phyloP scores from a whole-genome alignment of 768 basidiomycete species.

The Naematelia aurantialba region DNA sequence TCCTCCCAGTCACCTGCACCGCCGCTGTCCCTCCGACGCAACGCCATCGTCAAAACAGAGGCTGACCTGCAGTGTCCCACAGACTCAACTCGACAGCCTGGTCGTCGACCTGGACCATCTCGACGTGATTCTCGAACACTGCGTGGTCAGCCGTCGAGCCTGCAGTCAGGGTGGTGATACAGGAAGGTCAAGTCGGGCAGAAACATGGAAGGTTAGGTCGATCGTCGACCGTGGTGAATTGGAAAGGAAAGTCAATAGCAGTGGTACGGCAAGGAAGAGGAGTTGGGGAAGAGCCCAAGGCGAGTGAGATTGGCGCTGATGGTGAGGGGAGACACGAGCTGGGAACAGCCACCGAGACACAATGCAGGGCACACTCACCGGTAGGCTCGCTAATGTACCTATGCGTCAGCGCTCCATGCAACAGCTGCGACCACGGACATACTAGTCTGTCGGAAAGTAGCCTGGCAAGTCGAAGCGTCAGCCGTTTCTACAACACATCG shows the following conservation, averaged over 20 bases:
- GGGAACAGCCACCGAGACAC: too few relatives aligned
- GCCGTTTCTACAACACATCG: conserved; percentile 63
- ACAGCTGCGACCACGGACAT: conserved; percentile 44
- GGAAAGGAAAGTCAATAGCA: too few relatives aligned
- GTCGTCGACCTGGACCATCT: conserved; percentile 81
- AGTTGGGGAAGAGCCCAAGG: too few relatives aligned
- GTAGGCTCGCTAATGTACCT: neutral
- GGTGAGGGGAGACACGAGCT: too few relatives aligned
- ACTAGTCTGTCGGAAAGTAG: conserved; percentile 82
- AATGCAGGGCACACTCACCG: neutral
- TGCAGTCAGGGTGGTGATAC: too few relatives aligned
- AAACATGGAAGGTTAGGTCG: too few relatives aligned
- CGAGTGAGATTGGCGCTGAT: too few relatives aligned
- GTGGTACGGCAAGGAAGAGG: too few relatives aligned
- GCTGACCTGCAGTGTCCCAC: conserved; percentile 94
- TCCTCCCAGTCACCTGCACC: too few relatives aligned
- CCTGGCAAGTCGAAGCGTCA: conserved; percentile 57
- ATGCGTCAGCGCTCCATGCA: conserved; percentile 32
- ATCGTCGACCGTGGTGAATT: too few relatives aligned
- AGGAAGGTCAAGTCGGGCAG: too few relatives aligned
- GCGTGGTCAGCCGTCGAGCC: conserved; percentile 67
- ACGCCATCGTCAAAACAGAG: neutral
- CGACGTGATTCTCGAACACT: conserved; percentile 96
- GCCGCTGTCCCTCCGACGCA: too few relatives aligned
- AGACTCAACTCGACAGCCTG: conserved; percentile 83